Evolutionary conservation across 2,329 filamentous ascomycete species (phyloP), one percentile per base, ranked within the genome.

Genomic region (Monosporascus sp.): DNA sequence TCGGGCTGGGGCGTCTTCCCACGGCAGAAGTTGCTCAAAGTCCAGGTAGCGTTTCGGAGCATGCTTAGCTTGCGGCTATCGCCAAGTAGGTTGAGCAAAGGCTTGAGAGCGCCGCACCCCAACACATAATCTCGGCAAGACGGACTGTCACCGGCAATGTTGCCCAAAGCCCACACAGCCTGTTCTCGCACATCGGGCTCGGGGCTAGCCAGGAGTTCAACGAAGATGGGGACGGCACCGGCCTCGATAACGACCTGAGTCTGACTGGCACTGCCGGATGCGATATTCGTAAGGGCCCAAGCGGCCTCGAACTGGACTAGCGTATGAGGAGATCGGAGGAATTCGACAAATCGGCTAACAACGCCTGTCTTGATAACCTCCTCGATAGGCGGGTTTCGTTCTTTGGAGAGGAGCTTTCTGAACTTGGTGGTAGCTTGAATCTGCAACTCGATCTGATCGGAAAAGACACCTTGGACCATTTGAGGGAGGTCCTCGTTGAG

Each of bases 51-150:
- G 71, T 99, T 99, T 63, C 94, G 84, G 50, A 99, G 86, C 94
- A 99, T 99, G 82, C 92, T 97, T 54, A 99, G 80, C 81, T 99
- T 99, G 68, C 94, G 91, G 78, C 94, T 97, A 73, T 99, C 94
- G 51, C 93, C 93, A 53, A 99, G 85, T 45, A 99, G 83, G 67
- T 84, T 84, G 53, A 99, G 83, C 53, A 99, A 82, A 50, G 94
- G 94, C 72, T 90, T 90, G 50, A 99, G 83, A 57, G 94, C 94
- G 65, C 92, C 92, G 61, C 89, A 90, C 71, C 86, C 86, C 53
- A 99, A 82, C 55, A 99, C 94, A 70, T 96, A 99, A 74, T 99
- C 94, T 67, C 94, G 87, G 83, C 94, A 99, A 67, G 90, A 86
- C 59, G 94, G 94, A 79, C 93, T 97, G 72, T 99, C 94, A 75